A percentile compares a stretch with the other conserved stretches of the same genome.
phyloP scores from a whole-genome alignment of 2,329 filamentous ascomycete species.

The Tolypocladium tropicale region DNA sequence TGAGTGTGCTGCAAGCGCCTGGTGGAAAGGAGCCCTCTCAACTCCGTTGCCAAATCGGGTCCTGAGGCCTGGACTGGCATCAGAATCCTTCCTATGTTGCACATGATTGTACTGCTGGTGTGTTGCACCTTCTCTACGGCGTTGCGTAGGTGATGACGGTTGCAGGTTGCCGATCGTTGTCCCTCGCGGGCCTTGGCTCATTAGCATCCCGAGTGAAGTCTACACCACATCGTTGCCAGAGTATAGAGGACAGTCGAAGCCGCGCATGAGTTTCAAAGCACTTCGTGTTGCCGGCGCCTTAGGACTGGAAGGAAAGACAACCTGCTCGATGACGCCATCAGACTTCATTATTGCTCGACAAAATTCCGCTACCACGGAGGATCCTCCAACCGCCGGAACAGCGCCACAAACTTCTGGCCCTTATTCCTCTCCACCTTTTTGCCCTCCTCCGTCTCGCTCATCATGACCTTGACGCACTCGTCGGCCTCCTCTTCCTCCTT shows the following conservation, averaged over 20 bases:
- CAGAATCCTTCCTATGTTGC: no score
- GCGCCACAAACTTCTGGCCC: conserved; percentile 81
- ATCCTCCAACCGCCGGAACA: conserved; percentile 73
- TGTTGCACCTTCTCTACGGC: no score
- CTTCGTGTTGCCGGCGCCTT: no score
- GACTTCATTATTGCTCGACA: not conserved
- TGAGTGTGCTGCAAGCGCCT: no score
- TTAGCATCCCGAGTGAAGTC: no score
- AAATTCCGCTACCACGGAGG: conserved; percentile 56
- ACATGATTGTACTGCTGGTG: no score
- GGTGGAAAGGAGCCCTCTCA: no score
- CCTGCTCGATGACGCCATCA: not conserved
- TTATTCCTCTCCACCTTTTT: conserved; percentile 92
- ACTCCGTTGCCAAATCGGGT: no score
- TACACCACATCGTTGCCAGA: not conserved
- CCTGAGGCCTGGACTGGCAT: no score
- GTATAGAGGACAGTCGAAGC: not conserved
- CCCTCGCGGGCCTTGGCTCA: no score
- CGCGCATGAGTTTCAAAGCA: not conserved
- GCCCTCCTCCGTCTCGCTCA: conserved; percentile 83
- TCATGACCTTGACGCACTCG: conserved; percentile 65
- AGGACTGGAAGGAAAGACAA: not conserved
- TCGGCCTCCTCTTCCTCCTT: conserved; percentile 59
- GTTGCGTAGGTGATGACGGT: no score
- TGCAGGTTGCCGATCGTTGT: no score